Base-by-base conservation (phyloP, 1,139 yeast species). In the Candida albicans region DNA sequence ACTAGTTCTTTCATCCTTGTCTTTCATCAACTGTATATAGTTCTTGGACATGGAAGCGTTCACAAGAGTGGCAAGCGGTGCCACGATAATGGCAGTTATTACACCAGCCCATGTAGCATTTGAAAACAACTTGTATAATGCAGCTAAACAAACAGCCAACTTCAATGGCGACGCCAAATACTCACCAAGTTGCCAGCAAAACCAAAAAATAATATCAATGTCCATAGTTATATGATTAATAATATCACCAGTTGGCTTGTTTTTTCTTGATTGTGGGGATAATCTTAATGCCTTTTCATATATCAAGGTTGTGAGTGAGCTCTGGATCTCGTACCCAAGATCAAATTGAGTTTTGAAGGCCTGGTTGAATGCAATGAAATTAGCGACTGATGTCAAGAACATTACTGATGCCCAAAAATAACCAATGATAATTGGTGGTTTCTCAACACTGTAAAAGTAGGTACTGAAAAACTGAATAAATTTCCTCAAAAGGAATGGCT, bases 101-200 rank as follows among this genome's bases (percentile, higher is more conserved):
- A 68, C 54, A 12, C 76, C 77, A 2, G 70, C 65, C 54, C 68
- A 55, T 31, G 71, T 64, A 18, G 73, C 64, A 38, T 52, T 52
- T 0, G 73, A 73, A 36, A 71, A 49, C 37, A 68, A 55, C 15
- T 57, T 55, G 46, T 59, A 59, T 28, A 68, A 56, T 2, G 70
- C 12, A 52, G 22, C 41, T n/a, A 68, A 54, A 37, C 68, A 59
- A 37, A 67, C 45, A 1, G 55, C 47, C 27, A 70, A 55, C 41
- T 66, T 54, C 29, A 70, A 42, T 2, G 75, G 74, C 33, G 97
- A 97, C 0, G 97, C 89, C 11, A 51, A 24, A 28, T 44, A 49
- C n/a, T 48, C 48, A n/a, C 52, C 53, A 24, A 51, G 38, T 43
- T 61, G 63, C 29, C 62, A 53, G 14, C 66, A 45, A 24, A 64